Evolutionary conservation across 78 protist species (phyloP), one percentile per base, ranked within the genome.

Genomic region (Dictyostelium capitatum): DNA sequence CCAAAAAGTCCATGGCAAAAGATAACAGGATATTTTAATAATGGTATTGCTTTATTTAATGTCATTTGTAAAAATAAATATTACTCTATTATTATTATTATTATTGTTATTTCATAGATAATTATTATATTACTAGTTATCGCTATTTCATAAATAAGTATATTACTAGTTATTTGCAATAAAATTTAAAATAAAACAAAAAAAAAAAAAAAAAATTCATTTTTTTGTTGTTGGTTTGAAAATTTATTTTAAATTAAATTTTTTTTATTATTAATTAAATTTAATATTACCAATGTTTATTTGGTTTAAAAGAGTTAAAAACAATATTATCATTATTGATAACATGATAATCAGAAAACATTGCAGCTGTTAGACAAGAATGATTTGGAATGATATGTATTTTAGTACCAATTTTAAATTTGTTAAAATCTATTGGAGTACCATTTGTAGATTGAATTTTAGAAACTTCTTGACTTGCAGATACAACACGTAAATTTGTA

Each of bases 321-420:
- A 25, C 37, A 32, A 46, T 15, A 37, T 80, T 37, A 47, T 41
- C 53, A 4, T 47, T 23, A 46, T 51, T 47, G 6, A 78, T 25
- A 3, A 87, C 59, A 32, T 87, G 65, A 64, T 50, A 87, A 32
- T 87, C 64, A 11, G 80, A 65, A 64, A 87, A 87, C 93, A 87
- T 87, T 4, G 93, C 93, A 7, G 93, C 93, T 1, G 93, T 87
- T 12, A 87, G 65, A 87, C 93, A 87, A 50, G 83, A 75, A 75
- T 87, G 93, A 50, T 87, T 87, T 15, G 93, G 93, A 37, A 87
- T 65, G 53, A 87, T 65, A 47, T 57, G 32, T 7, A 87, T 43
- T 23, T 59, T 56, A 4, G 73, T 47, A n/a, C 93, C 93, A 47
- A 87, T 87, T 46, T 25, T 32, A 64, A 64, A 87, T 46, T 59